Evolutionary conservation across 768 basidiomycete species (phyloP).

Genomic region (Phaeotremella skinneri): DNA sequence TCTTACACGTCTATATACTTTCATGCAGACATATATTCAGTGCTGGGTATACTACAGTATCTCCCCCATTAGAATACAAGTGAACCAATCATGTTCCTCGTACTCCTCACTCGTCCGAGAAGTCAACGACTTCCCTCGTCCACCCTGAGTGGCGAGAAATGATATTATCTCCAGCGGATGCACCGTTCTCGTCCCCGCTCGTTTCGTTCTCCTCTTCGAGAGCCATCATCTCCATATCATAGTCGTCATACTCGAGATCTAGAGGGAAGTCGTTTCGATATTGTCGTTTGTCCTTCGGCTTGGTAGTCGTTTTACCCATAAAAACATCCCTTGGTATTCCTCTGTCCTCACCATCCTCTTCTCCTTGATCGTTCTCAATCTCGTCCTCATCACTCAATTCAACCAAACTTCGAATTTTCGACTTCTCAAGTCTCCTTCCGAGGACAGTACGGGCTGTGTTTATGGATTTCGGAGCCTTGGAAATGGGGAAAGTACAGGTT

Average conservation of each 20-base stretch:
- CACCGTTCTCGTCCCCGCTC: too few relatives aligned
- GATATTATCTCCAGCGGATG: too few relatives aligned
- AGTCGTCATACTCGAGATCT: not conserved
- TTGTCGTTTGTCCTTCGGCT: not conserved
- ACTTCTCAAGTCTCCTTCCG: constrained; percentile 1
- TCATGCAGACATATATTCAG: too few relatives aligned
- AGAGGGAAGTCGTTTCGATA: not conserved
- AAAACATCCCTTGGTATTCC: not conserved
- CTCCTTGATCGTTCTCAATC: constrained; percentile 4
- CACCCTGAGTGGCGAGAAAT: too few relatives aligned
- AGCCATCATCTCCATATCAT: not conserved
- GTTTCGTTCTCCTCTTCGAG: not conserved
- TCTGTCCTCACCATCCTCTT: constrained; percentile 1
- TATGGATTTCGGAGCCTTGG: not conserved
- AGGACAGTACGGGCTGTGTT: not conserved
- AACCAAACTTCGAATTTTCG: not conserved
- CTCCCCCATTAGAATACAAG: too few relatives aligned
- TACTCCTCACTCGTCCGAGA: too few relatives aligned
- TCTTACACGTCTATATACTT: too few relatives aligned
- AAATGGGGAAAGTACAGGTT: constrained; percentile 32
- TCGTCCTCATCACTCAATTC: constrained; percentile 3
- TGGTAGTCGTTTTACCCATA: not conserved
- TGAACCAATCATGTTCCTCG: too few relatives aligned
- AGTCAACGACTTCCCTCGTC: too few relatives aligned
- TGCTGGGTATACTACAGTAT: too few relatives aligned